These are phyloP conservation scores for Inga laurina DNA, from an alignment of 306 rosid genomes.

Conservation along the genomic window DNA sequence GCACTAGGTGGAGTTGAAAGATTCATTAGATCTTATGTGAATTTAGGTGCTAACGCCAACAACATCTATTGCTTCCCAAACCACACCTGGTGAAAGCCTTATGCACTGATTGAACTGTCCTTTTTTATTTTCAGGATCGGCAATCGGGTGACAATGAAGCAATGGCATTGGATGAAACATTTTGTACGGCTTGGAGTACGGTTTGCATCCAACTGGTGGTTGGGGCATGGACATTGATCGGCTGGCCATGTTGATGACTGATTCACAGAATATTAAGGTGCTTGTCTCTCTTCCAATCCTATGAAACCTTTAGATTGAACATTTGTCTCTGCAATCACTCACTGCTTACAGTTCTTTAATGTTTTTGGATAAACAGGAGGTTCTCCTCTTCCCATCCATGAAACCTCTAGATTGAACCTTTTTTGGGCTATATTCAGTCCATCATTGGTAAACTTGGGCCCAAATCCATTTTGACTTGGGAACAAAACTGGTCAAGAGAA, in stretches of 20 bases:
- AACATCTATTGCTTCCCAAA: too few relatives aligned
- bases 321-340: neutral
- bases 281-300: neutral
- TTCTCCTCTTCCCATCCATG: constrained; percentile 94
- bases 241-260: constrained; percentile 73
- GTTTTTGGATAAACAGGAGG: constrained; percentile 63
- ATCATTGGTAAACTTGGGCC: too few relatives aligned
- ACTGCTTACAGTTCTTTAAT: neutral
- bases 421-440: neutral
- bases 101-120: too few relatives aligned
- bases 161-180: constrained; percentile 88
- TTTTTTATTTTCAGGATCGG: constrained; percentile 60
- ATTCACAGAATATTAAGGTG: constrained; percentile 92
- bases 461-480: too few relatives aligned
- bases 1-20: too few relatives aligned
- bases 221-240: constrained; percentile 98
- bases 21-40: too few relatives aligned
- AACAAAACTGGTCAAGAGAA: too few relatives aligned
- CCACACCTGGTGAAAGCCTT: too few relatives aligned
- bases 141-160: constrained; percentile 96
- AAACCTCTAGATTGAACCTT: constrained; percentile 75
- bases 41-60: too few relatives aligned
- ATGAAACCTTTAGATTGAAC: neutral
- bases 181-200: constrained; percentile 89
- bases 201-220: constrained; percentile 94